These are phyloP conservation scores for Kwoniella pini DNA, from an alignment of 768 basidiomycete genomes.

Conservation along the genomic window DNA sequence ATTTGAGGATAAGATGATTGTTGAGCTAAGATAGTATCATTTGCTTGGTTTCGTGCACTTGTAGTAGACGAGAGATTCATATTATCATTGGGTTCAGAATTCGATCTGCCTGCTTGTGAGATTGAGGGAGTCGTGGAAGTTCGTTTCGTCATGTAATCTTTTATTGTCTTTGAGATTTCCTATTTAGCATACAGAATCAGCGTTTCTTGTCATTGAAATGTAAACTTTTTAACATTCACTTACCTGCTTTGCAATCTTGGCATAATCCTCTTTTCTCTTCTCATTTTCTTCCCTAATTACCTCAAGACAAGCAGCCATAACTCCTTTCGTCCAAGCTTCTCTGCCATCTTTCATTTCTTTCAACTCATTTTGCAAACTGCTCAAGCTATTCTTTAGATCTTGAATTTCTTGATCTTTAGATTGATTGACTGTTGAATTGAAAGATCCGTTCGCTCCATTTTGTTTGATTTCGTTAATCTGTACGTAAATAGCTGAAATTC, in stretches of 20 bases:
- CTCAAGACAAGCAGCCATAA: constrained; percentile 17
- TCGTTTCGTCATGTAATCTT: constrained; percentile 16
- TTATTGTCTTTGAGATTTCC: constrained; percentile 11
- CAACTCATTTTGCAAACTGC: constrained; percentile 2
- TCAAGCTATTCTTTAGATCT: constrained; percentile 1
- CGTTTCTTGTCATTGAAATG: no score
- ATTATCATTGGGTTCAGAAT: neutral
- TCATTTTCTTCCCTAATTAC: constrained; percentile 17
- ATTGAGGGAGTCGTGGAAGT: neutral
- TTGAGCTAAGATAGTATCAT: no score
- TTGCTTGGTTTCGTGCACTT: no score
- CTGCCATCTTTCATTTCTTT: constrained; percentile 12
- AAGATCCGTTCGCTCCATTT: neutral
- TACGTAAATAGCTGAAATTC: neutral
- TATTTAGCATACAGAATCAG: neutral
- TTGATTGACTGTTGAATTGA: no score
- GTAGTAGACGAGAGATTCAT: no score
- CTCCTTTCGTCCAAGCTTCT: constrained; percentile 23
- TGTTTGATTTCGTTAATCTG: constrained; percentile 1
- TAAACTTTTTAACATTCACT: no score
- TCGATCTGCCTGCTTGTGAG: no score
- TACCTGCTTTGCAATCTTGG: constrained; percentile 16
- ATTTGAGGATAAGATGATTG: neutral
- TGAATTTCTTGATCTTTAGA: constrained; percentile 1
- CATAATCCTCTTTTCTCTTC: constrained; percentile 13